phyloP scores from a whole-genome alignment of 768 basidiomycete genomes.

The Psilocybe sp. region DNA sequence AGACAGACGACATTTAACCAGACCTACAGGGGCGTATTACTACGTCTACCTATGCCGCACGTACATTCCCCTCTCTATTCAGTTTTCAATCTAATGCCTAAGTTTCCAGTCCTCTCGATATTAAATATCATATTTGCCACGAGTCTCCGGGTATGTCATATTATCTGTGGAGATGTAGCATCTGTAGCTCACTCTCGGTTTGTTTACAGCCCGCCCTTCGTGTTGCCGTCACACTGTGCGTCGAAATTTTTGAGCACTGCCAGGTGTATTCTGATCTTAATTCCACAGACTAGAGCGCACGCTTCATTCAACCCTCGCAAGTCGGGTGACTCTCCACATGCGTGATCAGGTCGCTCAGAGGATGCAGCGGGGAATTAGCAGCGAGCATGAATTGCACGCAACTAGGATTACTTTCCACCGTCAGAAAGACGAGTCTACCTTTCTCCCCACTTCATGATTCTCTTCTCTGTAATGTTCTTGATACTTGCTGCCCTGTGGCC shows the following conservation, averaged over 20 bases:
- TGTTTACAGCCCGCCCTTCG: slow-evolving; percentile 6
- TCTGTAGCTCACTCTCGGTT: neutral
- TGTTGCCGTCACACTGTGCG: slow-evolving; percentile 6
- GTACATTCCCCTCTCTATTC: neutral
- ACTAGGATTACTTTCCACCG: no score
- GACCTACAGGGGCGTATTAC: slow-evolving; percentile 4
- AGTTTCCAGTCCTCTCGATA: slow-evolving; percentile 5
- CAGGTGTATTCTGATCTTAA: neutral
- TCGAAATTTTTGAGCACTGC: neutral
- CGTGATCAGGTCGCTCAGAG: neutral
- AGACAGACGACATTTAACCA: neutral
- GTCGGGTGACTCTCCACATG: slow-evolving; percentile 11
- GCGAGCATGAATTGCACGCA: no score
- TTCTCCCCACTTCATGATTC: no score
- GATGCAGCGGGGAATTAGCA: no score
- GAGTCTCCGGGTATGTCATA: slow-evolving; percentile 1
- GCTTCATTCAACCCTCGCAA: slow-evolving; percentile 10
- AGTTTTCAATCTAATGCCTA: neutral
- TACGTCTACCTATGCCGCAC: slow-evolving; percentile 9
- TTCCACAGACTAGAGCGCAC: slow-evolving; percentile 6
- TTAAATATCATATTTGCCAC: slow-evolving; percentile 7
- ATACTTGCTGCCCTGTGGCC: no score
- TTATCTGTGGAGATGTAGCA: neutral
- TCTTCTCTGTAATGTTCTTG: no score
- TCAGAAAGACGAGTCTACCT: no score